Evolutionary conservation across 1,284 basidiomycete species (phyloP), one percentile per base, ranked within the genome.

Genomic region (Sanghuangporus weigelae): DNA sequence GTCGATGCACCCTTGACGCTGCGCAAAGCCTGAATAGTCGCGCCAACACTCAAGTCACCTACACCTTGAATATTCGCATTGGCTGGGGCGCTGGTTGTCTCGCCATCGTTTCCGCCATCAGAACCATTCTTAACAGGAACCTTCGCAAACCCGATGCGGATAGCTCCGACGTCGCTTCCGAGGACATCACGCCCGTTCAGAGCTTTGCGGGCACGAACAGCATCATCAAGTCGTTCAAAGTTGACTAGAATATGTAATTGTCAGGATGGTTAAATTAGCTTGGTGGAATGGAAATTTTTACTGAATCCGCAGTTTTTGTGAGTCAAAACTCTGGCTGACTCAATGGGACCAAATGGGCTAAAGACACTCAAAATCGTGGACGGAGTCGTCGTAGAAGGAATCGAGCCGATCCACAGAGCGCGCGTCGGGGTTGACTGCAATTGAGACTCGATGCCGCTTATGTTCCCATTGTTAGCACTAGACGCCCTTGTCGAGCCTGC

Each of bases 281-380:
- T 4, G 70, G 19, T 39, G 11, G 31, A 46, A 46, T 58, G 57
- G 39, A 50, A 50, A 53, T 1, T 84, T 90, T 72, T 66, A 92
- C 89, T 92, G 78, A 95, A 95, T 53, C 93, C 95, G 73, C 93
- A 98, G 73, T 96, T 96, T 79, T 99, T 99, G 80, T 97, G 95
- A 2, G 94, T 95, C 70, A 99, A 79, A 7, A 98, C 95, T 59
- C 96, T 82, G 11, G 95, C 96, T 57, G 93, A 96, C 77, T 99
- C 97, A 67, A 99, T 96, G 1, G 96, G 92, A 0, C 97, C 96
- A 71, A 95, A 99, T 11, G 96, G 95, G 70, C 94, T 93, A 74
- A 99, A 99, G 23, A 92, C 90, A 69, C 90, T 93, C 57, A 98
- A 77, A 64, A 99, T 92, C 0, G 93, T 95, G 3, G 92, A 92